Conservation (phyloP, 179 eudicot species). For the Heliamphora pulchella region DNA sequence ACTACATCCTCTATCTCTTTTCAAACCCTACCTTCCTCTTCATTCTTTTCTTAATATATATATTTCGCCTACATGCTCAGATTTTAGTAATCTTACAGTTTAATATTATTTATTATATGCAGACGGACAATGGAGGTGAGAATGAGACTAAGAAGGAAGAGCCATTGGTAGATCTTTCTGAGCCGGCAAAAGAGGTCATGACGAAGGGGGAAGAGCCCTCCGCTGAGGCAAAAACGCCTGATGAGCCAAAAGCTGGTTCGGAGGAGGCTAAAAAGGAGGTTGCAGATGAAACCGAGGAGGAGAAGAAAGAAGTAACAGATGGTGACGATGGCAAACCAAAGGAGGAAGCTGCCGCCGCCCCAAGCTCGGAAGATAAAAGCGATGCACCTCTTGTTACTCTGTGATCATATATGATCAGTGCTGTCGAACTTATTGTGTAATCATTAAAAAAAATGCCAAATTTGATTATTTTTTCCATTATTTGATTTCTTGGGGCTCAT, state of each 20-base stretch:
- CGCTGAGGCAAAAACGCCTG: conserved; percentile 12
- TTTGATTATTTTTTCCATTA: neutral
- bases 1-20: no score
- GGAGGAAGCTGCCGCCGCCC: conserved; percentile 29
- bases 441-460: neutral
- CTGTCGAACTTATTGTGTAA: neutral
- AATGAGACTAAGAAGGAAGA: conserved; percentile 46
- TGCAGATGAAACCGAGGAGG: conserved; percentile 24
- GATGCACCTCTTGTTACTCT: conserved; percentile 44
- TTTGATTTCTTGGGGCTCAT: conserved; percentile 10
- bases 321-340: conserved; percentile 5
- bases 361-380: conserved; percentile 33
- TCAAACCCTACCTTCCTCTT: neutral
- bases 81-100: neutral
- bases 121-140: conserved; percentile 41
- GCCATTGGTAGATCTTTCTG: conserved; percentile 38
- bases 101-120: neutral
- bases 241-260: conserved; percentile 5
- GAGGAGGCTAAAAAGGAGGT: conserved; percentile 17
- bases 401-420: conserved; percentile 17
- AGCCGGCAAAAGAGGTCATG: conserved; percentile 27
- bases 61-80: neutral
- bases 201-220: conserved; percentile 22
- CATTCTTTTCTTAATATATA: neutral
- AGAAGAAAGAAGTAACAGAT: conserved; percentile 25